Evolutionary conservation across 306 rosid species (phyloP), one percentile per base, ranked within the genome.

Genomic region (Cajanus cajan): DNA sequence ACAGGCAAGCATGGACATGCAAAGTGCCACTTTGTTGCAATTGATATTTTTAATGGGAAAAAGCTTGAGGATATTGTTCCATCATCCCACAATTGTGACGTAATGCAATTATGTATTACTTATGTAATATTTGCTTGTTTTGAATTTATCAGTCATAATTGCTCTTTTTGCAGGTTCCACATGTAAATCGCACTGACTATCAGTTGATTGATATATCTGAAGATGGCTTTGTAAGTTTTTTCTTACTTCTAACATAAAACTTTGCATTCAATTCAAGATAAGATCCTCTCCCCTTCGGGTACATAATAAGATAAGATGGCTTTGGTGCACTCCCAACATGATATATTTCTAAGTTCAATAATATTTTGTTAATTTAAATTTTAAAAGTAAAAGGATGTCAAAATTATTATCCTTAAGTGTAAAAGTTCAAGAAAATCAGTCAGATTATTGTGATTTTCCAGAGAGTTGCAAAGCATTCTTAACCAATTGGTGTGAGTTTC

Each of bases 1-100:
- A 87, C 93, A 4, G 93, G 93, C 21, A 91, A 89, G 89, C 96
- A 87, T 37, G 96, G 91, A 71, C 93, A 87, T 69, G 93, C 96
- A 5, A 91, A 89, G 80, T 89, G 96, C 44, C 96, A 91, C 86
- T 91, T 91, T 85, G 92, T 91, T 68, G 96, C 59, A 11, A 89
- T 86, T 74, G 93, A 91, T 80, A 88, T 88, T 31, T 89, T 91
- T 80, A 89, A 89, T 54, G 94, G 92, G 76, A 91, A 89, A 84
- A 89, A 85, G 78, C 94, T 91, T 63, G 90, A 91, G 76, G 96
- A 89, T 85, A 86, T 91, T 15, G 92, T 89, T 52, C 96, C 96
- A 58, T 91, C 92, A 0, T 89, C 92, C 79, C 93, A 91, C 87
- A 88, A 91, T 77, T 89, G 88, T 86, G 94, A 91, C 83, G 93